Evolutionary conservation across 2,329 filamentous ascomycete species (phyloP).

Genomic region (Colletotrichum tofieldiae): DNA sequence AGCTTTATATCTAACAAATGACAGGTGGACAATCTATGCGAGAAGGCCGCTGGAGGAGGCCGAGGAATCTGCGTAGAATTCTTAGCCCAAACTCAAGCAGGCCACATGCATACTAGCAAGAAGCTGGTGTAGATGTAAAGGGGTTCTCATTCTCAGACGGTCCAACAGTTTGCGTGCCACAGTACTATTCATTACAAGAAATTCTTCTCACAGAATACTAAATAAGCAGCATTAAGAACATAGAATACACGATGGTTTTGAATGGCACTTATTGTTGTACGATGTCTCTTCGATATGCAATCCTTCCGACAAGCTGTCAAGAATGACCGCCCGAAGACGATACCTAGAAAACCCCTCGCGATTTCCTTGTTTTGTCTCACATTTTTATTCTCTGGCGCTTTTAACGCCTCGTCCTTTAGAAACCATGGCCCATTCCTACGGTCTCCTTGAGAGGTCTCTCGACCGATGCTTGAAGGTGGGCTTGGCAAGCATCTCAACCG

Average conservation of each 20-base stretch:
- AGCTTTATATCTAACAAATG: neutral
- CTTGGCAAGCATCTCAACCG: too few relatives aligned
- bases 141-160: neutral
- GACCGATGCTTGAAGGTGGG: too few relatives aligned
- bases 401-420: too few relatives aligned
- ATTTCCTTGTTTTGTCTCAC: too few relatives aligned
- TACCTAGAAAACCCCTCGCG: neutral
- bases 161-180: neutral
- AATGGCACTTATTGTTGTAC: neutral
- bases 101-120: neutral
- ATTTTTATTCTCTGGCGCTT: too few relatives aligned
- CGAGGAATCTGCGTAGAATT: neutral
- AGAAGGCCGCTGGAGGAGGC: neutral
- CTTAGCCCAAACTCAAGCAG: neutral
- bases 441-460: too few relatives aligned
- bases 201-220: neutral
- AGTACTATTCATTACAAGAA: neutral
- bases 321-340: neutral
- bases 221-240: neutral
- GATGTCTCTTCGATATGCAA: neutral
- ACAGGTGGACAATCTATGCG: conserved; percentile 1
- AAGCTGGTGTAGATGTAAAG: neutral
- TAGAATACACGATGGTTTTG: neutral
- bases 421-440: too few relatives aligned
- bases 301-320: neutral